Evolutionary conservation across 2,329 filamentous ascomycete genomes (phyloP), one percentile per base, ranked within the genome.

Genomic region (Nannizzia gypsea): DNA sequence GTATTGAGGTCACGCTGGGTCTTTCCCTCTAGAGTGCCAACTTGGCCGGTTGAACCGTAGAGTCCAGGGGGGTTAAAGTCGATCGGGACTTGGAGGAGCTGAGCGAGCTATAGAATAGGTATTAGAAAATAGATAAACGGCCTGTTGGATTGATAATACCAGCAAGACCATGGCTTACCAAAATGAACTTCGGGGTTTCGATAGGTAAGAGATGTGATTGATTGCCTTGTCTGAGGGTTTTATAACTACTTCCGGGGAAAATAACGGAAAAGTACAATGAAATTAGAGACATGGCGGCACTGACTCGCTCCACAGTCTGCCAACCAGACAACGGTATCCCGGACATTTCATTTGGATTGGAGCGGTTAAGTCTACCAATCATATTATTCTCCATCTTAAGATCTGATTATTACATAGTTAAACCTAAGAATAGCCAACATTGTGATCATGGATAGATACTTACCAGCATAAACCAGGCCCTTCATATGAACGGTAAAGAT

Each of bases 381-480:
- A 38, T 52, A 40, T 64, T 44, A 60, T 65, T 65, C 55, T 64
- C 64, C 64, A 64, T 65, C 24, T 63, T 65, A 36, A 64, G 26
- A 60, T 64, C 63, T 64, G 26, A n/a, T n/a, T n/a, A n/a, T n/a
- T n/a, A n/a, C n/a, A 57, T 54, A 34, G 20, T n/a, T 48, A 20
- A 20, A 38, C 17, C 46, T 24, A 60, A n/a, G n/a, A n/a, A n/a
- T 17, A 55, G 52, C n/a, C 15, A n/a, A 15, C 31, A 56, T 17
- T 34, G 22, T 11, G 15, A 56, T 28, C 6, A 42, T 28, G 17
- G 31, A 11, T 59, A 56, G 28, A 46, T 31, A 5, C 59, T 60
- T 52, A 63, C 61, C 61, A 40, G 60, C 60, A 61, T 60, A 64
- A 34, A 65, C 60, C 26, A 64, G 22, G 17, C 52, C 59, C 57